Conservation (phyloP, 2,329 filamentous ascomycete species). For the Clarireedia homoeocarpa region DNA sequence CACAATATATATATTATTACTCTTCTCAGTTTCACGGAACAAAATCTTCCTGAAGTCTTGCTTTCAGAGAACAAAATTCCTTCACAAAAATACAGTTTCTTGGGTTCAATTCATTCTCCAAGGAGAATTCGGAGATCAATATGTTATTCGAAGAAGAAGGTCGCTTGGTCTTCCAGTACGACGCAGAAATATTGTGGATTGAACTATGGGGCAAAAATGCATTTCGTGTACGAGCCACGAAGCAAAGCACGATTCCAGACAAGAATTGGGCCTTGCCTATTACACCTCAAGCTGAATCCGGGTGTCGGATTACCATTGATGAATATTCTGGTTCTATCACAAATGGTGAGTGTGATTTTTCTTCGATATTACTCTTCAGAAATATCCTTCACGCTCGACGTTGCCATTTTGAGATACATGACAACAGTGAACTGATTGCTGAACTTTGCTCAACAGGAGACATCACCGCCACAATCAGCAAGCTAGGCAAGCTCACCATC, state of each 20-base stretch:
- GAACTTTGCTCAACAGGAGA: constrained; percentile 33
- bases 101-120: too few species aligned
- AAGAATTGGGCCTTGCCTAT: constrained; percentile 35
- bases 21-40: too few species aligned
- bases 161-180: constrained; percentile 28
- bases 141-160: constrained; percentile 23
- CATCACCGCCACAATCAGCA: constrained; percentile 39
- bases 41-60: too few species aligned
- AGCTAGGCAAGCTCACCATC: constrained; percentile 41
- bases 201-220: constrained; percentile 42
- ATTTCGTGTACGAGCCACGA: constrained; percentile 40
- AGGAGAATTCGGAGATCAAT: background rate
- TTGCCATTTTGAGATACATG: background rate
- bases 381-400: too few species aligned
- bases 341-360: too few species aligned
- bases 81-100: too few species aligned
- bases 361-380: too few species aligned
- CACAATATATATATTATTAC: too few species aligned
- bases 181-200: constrained; percentile 40
- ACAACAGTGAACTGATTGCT: constrained; percentile 29
- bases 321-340: too few species aligned
- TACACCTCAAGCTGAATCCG: background rate
- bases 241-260: constrained; percentile 32
- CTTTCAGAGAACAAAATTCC: too few species aligned
- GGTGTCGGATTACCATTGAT: too few species aligned